Percentiles rank a stretch among this genome's conserved stretches.
Evolutionary conservation across 1,284 basidiomycete species (phyloP).

Genomic region (Meripilus lineatus): DNA sequence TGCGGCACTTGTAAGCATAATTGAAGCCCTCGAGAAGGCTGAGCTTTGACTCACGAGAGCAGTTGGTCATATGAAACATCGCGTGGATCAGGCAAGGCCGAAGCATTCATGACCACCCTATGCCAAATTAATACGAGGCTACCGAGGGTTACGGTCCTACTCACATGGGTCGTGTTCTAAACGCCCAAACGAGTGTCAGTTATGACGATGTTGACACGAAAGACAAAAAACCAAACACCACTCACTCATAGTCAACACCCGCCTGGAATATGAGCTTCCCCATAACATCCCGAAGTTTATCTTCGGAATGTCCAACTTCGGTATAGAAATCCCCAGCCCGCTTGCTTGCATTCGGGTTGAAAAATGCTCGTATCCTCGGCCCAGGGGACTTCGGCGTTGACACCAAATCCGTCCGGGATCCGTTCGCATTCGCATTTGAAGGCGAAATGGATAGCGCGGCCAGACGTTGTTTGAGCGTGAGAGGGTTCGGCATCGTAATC

Average conservation of each 20-base stretch:
- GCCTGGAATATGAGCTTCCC: slow-evolving; percentile 77
- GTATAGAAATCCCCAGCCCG: not conserved
- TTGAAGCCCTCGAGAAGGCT: slow-evolving; percentile 1
- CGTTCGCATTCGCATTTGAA: not conserved
- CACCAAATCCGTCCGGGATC: not conserved
- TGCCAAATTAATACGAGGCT: not conserved
- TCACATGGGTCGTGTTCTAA: slow-evolving; percentile 80
- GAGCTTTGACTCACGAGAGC: slow-evolving; percentile 52
- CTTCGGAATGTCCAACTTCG: slow-evolving; percentile 20
- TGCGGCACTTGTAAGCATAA: slow-evolving; percentile 22
- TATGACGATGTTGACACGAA: too few relatives aligned
- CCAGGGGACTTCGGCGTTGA: slow-evolving; percentile 4
- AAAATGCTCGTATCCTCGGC: slow-evolving; percentile 4
- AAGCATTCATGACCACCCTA: slow-evolving; percentile 80
- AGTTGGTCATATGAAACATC: slow-evolving; percentile 75
- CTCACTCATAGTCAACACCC: slow-evolving; percentile 82
- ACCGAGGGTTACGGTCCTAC: slow-evolving; percentile 23
- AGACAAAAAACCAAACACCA: too few relatives aligned
- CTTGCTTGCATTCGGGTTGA: not conserved
- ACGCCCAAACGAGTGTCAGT: slow-evolving; percentile 3
- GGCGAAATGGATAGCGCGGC: slow-evolving; percentile 20
- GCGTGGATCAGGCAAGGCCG: slow-evolving; percentile 73
- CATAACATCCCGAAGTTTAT: slow-evolving; percentile 61
- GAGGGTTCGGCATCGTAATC: slow-evolving; percentile 19
- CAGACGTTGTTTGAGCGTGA: slow-evolving; percentile 26